These are phyloP conservation scores for Babesia bigemina DNA, from an alignment of 169 alveolate species.

Conservation along the genomic window DNA sequence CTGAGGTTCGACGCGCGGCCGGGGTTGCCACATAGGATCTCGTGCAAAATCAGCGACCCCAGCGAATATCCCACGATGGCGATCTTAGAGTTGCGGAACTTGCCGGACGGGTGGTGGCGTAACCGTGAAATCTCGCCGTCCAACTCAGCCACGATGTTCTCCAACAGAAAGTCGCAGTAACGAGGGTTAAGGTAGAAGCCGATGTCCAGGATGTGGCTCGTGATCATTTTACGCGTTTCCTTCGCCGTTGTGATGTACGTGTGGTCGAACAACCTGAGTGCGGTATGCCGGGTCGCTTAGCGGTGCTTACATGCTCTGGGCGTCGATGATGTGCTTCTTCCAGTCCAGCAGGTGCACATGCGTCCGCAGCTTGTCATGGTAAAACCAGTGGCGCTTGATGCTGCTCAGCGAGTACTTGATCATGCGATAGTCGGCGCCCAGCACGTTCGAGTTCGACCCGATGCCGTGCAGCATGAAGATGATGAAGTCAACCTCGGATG, in stretches of 20 bases:
- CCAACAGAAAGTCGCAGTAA: constrained; percentile 79
- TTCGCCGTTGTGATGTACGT: constrained; percentile 51
- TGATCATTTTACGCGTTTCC: constrained; percentile 46
- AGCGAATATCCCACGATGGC: constrained; percentile 82
- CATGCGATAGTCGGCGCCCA: constrained; percentile 71
- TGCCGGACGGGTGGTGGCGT: constrained; percentile 75
- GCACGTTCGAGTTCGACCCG: constrained; percentile 67
- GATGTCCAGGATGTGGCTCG: constrained; percentile 66
- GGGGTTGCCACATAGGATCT: constrained; percentile 72
- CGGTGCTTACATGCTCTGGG: constrained; percentile 71
- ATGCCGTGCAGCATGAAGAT: constrained; percentile 78
- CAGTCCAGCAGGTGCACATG: constrained; percentile 75
- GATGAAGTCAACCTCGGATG: constrained; percentile 59
- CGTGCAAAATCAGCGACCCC: constrained; percentile 84
- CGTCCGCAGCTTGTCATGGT: constrained; percentile 63
- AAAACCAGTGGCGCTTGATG: constrained; percentile 76
- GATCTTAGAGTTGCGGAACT: constrained; percentile 75
- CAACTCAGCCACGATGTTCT: constrained; percentile 76
- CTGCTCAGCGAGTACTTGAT: constrained; percentile 66
- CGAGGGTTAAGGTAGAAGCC: constrained; percentile 80
- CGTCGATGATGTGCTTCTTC: constrained; percentile 79
- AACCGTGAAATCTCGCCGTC: constrained; percentile 73
- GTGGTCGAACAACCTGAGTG: constrained; percentile 49
- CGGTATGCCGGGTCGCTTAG: background rate
- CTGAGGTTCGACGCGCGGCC: constrained; percentile 47